Evolutionary conservation across 2,329 filamentous ascomycete species (phyloP).

Genomic region (Arthrobotrys sphaeroides): DNA sequence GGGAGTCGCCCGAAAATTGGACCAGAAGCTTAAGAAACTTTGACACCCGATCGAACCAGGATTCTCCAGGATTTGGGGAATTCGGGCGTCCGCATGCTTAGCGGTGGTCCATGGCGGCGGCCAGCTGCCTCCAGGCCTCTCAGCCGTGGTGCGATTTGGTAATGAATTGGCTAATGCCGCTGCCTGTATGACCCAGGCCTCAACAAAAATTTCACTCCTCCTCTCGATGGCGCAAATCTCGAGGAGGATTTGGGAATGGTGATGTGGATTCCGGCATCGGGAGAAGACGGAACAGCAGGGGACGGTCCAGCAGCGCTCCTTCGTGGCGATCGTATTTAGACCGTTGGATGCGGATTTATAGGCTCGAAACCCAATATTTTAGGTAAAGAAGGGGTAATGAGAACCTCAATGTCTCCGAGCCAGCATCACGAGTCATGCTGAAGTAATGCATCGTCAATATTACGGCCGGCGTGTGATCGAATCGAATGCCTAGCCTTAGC

Average conservation of each 20-base stretch:
- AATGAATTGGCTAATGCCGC: conserved; percentile 51
- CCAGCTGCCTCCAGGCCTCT: not conserved
- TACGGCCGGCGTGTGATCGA: not conserved
- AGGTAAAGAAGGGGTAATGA: conserved; percentile 45
- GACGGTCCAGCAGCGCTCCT: conserved; percentile 11
- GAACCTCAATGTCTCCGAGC: conserved; percentile 27
- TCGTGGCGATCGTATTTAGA: conserved; percentile 9
- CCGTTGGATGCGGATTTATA: conserved; percentile 4
- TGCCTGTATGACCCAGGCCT: not conserved
- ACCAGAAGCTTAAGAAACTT: conserved; percentile 14
- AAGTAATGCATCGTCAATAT: conserved; percentile 30
- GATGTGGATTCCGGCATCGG: conserved; percentile 12
- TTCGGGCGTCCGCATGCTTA: conserved; percentile 9
- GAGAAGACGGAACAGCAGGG: conserved; percentile 36
- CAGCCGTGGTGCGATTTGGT: conserved; percentile 38
- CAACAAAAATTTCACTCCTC: conserved; percentile 19
- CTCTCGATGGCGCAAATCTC: conserved; percentile 1
- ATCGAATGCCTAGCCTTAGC: not conserved
- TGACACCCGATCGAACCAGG: conserved; percentile 9
- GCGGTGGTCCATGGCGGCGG: not conserved
- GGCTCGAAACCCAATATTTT: conserved; percentile 23
- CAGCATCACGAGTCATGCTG: conserved; percentile 27
- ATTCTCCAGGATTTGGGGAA: conserved; percentile 43
- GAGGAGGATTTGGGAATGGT: not conserved
- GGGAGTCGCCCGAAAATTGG: conserved; percentile 35